Evolutionary conservation across 441 rosid genomes (phyloP).

Genomic region (Cnidoscolus chayamansa): DNA sequence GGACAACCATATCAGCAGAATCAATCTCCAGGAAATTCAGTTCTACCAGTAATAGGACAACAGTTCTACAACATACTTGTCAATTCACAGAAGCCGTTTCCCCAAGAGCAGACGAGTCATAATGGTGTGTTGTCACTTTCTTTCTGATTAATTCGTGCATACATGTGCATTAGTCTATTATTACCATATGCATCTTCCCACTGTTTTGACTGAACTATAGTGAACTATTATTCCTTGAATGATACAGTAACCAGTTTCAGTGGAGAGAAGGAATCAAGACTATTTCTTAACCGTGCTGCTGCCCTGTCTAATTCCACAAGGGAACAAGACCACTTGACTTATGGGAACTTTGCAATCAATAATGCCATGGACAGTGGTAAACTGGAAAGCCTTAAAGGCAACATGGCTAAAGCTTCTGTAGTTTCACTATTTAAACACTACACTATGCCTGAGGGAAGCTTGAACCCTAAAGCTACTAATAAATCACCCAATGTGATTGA

Average conservation of each 20-base stretch:
- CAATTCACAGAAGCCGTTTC: slow-evolving; percentile 27
- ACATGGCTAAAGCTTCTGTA: slow-evolving; percentile 16
- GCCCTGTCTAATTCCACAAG: slow-evolving; percentile 24
- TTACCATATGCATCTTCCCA: slow-evolving; percentile 11
- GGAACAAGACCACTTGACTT: slow-evolving; percentile 29
- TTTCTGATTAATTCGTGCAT: slow-evolving; percentile 16
- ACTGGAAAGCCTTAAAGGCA: slow-evolving; percentile 20
- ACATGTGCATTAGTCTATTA: slow-evolving; percentile 7
- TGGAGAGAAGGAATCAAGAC: slow-evolving; percentile 31
- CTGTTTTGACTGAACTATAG: slow-evolving; percentile 14
- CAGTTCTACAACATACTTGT: slow-evolving; percentile 20
- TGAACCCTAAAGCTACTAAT: slow-evolving; percentile 17
- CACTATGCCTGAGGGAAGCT: slow-evolving; percentile 24
- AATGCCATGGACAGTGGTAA: slow-evolving; percentile 16
- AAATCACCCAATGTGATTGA: slow-evolving; percentile 16
- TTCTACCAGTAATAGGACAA: slow-evolving; percentile 27
- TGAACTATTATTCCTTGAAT: slow-evolving; percentile 27
- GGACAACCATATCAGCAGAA: slow-evolving; percentile 51
- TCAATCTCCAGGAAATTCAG: slow-evolving; percentile 31
- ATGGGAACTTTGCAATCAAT: slow-evolving; percentile 18
- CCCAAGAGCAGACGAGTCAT: slow-evolving; percentile 31
- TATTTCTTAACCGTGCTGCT: slow-evolving; percentile 21
- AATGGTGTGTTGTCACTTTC: slow-evolving; percentile 30
- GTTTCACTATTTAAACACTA: slow-evolving; percentile 20
- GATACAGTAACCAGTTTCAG: slow-evolving; percentile 31